These are phyloP conservation scores for Monascus ruber DNA, from an alignment of 2,329 filamentous ascomycete species.

Conservation along the genomic window DNA sequence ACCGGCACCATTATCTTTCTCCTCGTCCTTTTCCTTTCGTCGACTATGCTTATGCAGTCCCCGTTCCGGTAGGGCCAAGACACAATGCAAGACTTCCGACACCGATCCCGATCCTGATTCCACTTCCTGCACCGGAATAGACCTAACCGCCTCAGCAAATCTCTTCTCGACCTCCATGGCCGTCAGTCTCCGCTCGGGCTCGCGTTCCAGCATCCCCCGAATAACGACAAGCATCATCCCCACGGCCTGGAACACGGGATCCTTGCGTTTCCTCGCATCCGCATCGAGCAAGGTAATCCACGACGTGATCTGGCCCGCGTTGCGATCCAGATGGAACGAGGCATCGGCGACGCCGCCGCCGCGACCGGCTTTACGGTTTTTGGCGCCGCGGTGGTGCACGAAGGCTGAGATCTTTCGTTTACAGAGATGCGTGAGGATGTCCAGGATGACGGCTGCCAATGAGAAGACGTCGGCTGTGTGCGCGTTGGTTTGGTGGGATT, in stretches of 20 bases:
- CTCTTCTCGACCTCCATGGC: slow-evolving; percentile 20
- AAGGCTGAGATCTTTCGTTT: slow-evolving; percentile 47
- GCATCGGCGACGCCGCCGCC: slow-evolving; percentile 42
- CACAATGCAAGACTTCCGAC: slow-evolving; percentile 7
- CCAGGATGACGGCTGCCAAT: slow-evolving; percentile 46
- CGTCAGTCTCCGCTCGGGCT: slow-evolving; percentile 19
- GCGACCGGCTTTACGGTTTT: slow-evolving; percentile 38
- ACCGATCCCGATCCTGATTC: background rate
- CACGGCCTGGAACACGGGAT: slow-evolving; percentile 26
- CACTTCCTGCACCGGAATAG: slow-evolving; percentile 1
- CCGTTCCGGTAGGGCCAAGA: background rate
- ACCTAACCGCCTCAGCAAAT: slow-evolving; percentile 7
- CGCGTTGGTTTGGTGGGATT: slow-evolving; percentile 23
- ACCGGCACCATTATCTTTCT: too few species aligned
- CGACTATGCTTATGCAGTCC: too few species aligned
- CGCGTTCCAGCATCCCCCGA: slow-evolving; percentile 25
- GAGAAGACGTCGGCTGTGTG: slow-evolving; percentile 46
- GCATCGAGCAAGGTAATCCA: slow-evolving; percentile 44
- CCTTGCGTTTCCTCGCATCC: slow-evolving; percentile 34
- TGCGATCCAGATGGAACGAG: slow-evolving; percentile 43
- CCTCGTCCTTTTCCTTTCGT: too few species aligned
- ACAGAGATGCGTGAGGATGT: slow-evolving; percentile 48
- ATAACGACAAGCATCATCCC: slow-evolving; percentile 27
- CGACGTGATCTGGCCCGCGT: slow-evolving; percentile 42
- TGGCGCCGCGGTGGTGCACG: slow-evolving; percentile 42